These are phyloP conservation scores for Leccinum incarnatum DNA, from an alignment of 768 basidiomycete species.

Conservation along the genomic window DNA sequence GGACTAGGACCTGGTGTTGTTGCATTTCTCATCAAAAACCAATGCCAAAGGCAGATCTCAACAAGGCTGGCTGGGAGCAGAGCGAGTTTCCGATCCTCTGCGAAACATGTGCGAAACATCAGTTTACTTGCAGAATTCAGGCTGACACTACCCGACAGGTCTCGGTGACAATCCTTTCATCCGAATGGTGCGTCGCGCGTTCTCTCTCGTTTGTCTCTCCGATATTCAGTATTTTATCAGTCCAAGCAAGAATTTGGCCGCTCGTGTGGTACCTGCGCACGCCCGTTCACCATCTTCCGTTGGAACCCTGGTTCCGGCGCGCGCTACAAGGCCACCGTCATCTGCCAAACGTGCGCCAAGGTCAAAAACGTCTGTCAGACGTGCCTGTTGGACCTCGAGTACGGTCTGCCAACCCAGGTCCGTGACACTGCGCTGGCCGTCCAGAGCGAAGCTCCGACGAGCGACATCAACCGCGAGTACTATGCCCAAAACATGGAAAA, in stretches of 20 bases:
- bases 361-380: slow-evolving; percentile 97
- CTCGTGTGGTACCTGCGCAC: slow-evolving; percentile 95
- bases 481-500: slow-evolving; percentile 90
- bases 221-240: slow-evolving; percentile 50
- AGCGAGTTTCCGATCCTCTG: slow-evolving; percentile 93
- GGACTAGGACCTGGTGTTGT: background rate
- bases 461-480: slow-evolving; percentile 96
- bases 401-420: slow-evolving; percentile 94
- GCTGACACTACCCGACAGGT: slow-evolving; percentile 43
- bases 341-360: slow-evolving; percentile 97
- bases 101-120: slow-evolving; percentile 70
- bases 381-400: slow-evolving; percentile 94
- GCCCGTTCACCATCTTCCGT: slow-evolving; percentile 95
- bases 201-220: background rate
- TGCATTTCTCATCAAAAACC: slow-evolving; percentile 1
- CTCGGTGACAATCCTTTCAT: slow-evolving; percentile 90
- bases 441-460: slow-evolving; percentile 86
- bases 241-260: slow-evolving; percentile 96
- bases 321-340: slow-evolving; percentile 94
- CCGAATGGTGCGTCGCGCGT: slow-evolving; percentile 68
- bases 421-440: slow-evolving; percentile 90
- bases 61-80: slow-evolving; percentile 94
- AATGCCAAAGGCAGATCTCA: slow-evolving; percentile 89
- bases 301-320: slow-evolving; percentile 97
- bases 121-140: background rate